Evolutionary conservation across 2,329 filamentous ascomycete species (phyloP).

Genomic region (Sporothrix luriei): DNA sequence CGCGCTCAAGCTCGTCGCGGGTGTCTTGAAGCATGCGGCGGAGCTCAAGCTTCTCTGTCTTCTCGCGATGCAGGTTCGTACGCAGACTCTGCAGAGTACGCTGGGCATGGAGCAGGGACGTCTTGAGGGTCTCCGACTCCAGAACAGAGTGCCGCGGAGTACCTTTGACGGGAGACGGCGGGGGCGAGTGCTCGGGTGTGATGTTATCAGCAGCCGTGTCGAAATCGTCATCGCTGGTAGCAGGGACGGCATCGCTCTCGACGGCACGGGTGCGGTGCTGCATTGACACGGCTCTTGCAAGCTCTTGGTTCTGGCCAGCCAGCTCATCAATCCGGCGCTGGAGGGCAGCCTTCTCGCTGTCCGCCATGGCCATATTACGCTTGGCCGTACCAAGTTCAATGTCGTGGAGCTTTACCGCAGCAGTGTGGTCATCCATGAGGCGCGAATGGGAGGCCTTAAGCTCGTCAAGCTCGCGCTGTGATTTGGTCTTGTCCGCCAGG

Average conservation of each 20-base stretch:
- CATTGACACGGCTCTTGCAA: conserved; percentile 75
- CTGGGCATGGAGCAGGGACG: conserved; percentile 90
- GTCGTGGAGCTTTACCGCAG: conserved; percentile 79
- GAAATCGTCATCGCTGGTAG: conserved; percentile 63
- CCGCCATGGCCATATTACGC: conserved; percentile 74
- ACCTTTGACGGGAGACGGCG: conserved; percentile 84
- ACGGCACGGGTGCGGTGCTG: conserved; percentile 68
- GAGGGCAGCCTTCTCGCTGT: conserved; percentile 75
- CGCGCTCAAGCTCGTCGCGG: conserved; percentile 82
- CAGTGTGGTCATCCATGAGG: conserved; percentile 76
- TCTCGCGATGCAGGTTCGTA: conserved; percentile 93
- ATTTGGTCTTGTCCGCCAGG: conserved; percentile 72
- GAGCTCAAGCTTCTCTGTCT: conserved; percentile 96
- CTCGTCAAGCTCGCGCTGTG: conserved; percentile 89
- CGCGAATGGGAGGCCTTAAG: conserved; percentile 78
- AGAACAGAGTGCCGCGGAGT: conserved; percentile 88
- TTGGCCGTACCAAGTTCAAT: conserved; percentile 83
- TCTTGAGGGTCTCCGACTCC: conserved; percentile 95
- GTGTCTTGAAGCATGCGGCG: conserved; percentile 94
- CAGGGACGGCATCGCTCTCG: conserved; percentile 64
- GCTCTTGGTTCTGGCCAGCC: conserved; percentile 84
- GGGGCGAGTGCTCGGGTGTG: conserved; percentile 88
- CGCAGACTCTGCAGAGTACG: conserved; percentile 95
- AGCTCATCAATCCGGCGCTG: conserved; percentile 88
- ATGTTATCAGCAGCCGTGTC: conserved; percentile 67